These are phyloP conservation scores for Coelastrella sp. DNA, from an alignment of 139 green algal species.

Conservation along the genomic window DNA sequence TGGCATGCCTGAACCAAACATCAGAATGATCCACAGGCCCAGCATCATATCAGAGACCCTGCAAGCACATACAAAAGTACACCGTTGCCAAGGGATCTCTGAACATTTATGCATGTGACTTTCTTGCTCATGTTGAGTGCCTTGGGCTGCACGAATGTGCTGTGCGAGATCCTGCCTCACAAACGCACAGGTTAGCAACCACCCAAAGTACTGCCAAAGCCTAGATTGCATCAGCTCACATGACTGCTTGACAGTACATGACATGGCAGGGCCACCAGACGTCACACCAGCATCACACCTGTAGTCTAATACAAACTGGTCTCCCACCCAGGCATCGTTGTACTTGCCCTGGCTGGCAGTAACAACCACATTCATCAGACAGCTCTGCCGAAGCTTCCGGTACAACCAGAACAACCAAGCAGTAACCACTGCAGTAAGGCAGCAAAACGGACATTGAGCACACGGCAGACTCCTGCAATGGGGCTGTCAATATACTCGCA, in stretches of 20 bases:
- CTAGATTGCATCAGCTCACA: neutral
- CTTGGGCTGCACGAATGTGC: neutral
- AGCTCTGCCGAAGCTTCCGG: slow-evolving; percentile 46
- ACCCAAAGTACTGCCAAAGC: too few relatives aligned
- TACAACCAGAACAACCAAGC: slow-evolving; percentile 4
- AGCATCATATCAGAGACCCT: slow-evolving; percentile 65
- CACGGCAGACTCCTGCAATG: too few relatives aligned
- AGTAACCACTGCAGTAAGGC: neutral
- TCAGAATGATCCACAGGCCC: slow-evolving; percentile 55
- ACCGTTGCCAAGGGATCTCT: too few relatives aligned
- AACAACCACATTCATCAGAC: slow-evolving; percentile 41
- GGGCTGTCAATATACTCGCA: too few relatives aligned
- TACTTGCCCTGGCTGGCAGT: slow-evolving; percentile 55
- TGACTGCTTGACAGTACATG: neutral
- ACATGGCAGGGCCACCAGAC: neutral
- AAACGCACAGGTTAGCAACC: too few relatives aligned
- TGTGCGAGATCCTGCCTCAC: too few relatives aligned
- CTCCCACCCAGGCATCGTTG: slow-evolving; percentile 50
- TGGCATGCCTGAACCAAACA: slow-evolving; percentile 67
- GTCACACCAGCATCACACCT: neutral
- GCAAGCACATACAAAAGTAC: too few relatives aligned
- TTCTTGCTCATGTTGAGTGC: neutral
- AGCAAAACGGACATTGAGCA: too few relatives aligned
- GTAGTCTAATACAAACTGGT: slow-evolving; percentile 57
- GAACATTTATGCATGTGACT: too few relatives aligned